phyloP scores from a whole-genome alignment of 2,329 filamentous ascomycete genomes.

The Epichloe coenophiala region DNA sequence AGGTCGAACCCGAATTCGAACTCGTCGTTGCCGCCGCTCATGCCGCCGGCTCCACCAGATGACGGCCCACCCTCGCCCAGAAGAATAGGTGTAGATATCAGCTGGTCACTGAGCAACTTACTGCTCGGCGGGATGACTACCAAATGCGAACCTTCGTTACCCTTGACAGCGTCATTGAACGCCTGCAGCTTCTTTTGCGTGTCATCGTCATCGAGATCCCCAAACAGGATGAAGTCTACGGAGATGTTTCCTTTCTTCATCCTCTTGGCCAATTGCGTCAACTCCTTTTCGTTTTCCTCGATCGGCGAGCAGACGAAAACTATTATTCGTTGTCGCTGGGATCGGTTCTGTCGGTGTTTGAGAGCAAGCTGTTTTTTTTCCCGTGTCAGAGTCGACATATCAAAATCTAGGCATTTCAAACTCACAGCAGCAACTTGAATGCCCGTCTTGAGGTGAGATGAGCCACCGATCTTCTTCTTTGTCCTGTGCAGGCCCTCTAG shows the following conservation, averaged over 20 bases:
- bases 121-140: slow-evolving; percentile 83
- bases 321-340: slow-evolving; percentile 90
- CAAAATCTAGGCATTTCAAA: neutral
- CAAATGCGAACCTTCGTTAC: slow-evolving; percentile 79
- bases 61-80: slow-evolving; percentile 58
- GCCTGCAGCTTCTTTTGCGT: slow-evolving; percentile 83
- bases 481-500: slow-evolving; percentile 84
- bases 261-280: slow-evolving; percentile 84
- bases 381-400: neutral
- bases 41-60: slow-evolving; percentile 34
- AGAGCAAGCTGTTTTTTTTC: slow-evolving; percentile 68
- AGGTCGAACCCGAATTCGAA: slow-evolving; percentile 77
- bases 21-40: slow-evolving; percentile 49
- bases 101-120: slow-evolving; percentile 82
- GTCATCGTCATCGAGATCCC: slow-evolving; percentile 80
- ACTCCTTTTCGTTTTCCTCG: slow-evolving; percentile 74
- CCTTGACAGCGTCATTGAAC: slow-evolving; percentile 89
- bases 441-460: slow-evolving; percentile 76
- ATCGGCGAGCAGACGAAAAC: slow-evolving; percentile 93
- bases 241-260: slow-evolving; percentile 97
- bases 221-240: slow-evolving; percentile 91
- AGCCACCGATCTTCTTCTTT: slow-evolving; percentile 79
- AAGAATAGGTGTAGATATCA: slow-evolving; percentile 80
- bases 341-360: slow-evolving; percentile 97
- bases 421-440: slow-evolving; percentile 91